These are phyloP conservation scores for Pyrenochaeta sp. DNA, from an alignment of 2,329 filamentous ascomycete genomes.

Conservation along the genomic window DNA sequence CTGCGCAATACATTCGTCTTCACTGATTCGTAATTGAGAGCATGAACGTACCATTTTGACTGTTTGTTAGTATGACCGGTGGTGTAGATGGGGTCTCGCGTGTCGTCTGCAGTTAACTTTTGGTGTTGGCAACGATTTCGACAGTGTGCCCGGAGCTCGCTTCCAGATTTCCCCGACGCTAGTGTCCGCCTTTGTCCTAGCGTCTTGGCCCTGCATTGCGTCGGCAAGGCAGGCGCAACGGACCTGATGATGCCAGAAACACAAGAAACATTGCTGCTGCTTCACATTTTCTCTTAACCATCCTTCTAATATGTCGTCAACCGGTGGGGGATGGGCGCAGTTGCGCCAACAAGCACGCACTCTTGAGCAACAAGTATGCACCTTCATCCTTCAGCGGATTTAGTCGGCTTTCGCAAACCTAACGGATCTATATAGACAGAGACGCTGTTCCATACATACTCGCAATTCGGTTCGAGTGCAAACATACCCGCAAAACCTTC, in stretches of 20 bases:
- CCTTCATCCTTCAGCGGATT: conserved; percentile 17
- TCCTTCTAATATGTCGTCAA: conserved; percentile 46
- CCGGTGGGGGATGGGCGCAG: conserved; percentile 78
- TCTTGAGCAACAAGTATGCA: conserved; percentile 84
- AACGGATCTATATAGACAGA: conserved; percentile 71
- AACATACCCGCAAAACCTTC: conserved; percentile 84
- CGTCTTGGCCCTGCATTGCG: conserved; percentile 33
- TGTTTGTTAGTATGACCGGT: conserved; percentile 48
- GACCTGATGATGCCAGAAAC: conserved; percentile 31
- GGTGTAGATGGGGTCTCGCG: conserved; percentile 49
- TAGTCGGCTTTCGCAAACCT: conserved; percentile 29
- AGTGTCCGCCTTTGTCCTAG: conserved; percentile 11
- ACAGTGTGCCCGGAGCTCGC: conserved; percentile 33
- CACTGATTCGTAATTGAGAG: conserved; percentile 21
- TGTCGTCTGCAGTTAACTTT: conserved; percentile 43
- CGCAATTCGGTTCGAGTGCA: conserved; percentile 83
- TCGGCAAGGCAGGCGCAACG: conserved; percentile 25
- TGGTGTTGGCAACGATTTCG: conserved; percentile 27
- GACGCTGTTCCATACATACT: conserved; percentile 82
- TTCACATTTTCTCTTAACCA: conserved; percentile 1
- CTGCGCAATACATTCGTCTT: conserved; percentile 19
- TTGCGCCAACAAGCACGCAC: conserved; percentile 89
- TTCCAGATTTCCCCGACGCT: conserved; percentile 18
- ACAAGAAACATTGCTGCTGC: conserved; percentile 16
- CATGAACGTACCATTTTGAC: conserved; percentile 49